Conservation (phyloP, 345 rosid genomes). For the Sisymbrium altissimum region DNA sequence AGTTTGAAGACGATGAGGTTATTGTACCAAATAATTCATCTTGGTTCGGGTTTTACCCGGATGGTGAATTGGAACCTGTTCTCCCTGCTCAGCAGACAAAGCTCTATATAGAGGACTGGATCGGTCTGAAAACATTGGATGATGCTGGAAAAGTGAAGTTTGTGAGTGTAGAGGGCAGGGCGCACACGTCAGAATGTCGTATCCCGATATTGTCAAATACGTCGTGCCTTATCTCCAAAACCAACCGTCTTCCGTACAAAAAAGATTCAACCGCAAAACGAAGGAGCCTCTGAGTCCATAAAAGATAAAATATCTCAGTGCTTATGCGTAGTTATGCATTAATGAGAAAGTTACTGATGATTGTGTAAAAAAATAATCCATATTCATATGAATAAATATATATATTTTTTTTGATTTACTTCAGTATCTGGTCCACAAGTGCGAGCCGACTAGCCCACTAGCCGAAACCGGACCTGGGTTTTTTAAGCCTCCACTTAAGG, state of each 20-base stretch:
- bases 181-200: conserved; percentile 45
- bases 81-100: conserved; percentile 50
- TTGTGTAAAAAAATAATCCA: too few species aligned
- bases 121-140: conserved; percentile 62
- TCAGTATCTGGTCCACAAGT: too few species aligned
- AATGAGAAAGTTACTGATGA: background rate
- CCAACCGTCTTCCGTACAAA: conserved; percentile 17
- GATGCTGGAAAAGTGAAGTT: conserved; percentile 70
- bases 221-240: conserved; percentile 59
- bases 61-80: conserved; percentile 61
- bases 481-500: too few species aligned
- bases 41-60: conserved; percentile 83
- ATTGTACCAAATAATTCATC: conserved; percentile 80
- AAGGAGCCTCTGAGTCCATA: conserved; percentile 11
- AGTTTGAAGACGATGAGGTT: conserved; percentile 69
- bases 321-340: background rate
- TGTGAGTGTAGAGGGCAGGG: conserved; percentile 59
- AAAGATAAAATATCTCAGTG: background rate
- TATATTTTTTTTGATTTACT: too few species aligned
- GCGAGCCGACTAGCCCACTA: too few species aligned
- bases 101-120: conserved; percentile 70
- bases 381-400: too few species aligned
- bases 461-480: too few species aligned
- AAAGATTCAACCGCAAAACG: conserved; percentile 19
- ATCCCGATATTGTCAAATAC: conserved; percentile 48